A percentile compares a stretch with the other conserved stretches of the same genome.
Conservation (phyloP, 306 rosid genomes). For the Gastrolobium villosum region DNA sequence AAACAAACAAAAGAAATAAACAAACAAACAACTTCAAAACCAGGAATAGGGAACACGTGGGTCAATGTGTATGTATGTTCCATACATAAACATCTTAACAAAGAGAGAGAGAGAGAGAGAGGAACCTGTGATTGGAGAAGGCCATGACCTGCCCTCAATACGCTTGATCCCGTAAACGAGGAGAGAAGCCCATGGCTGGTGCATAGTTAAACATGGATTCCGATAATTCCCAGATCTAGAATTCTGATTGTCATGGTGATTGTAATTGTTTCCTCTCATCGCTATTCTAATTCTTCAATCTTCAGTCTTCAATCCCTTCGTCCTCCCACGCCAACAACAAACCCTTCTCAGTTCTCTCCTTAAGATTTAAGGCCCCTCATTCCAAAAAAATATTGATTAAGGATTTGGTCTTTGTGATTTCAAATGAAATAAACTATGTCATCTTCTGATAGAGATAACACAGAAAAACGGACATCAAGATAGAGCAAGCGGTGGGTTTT, state of each 20-base stretch:
- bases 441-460: no score
- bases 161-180: slow-evolving; percentile 92
- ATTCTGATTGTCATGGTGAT: no score
- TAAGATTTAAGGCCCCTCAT: no score
- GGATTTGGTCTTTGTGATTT: no score
- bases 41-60: not conserved
- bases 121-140: slow-evolving; percentile 85
- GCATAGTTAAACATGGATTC: slow-evolving; percentile 93
- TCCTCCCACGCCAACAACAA: no score
- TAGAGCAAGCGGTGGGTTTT: no score
- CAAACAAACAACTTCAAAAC: slow-evolving; percentile 3
- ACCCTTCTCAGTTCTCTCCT: no score
- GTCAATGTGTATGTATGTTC: not conserved
- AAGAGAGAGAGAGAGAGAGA: not conserved
- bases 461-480: no score
- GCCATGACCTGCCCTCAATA: slow-evolving; percentile 93
- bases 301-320: no score
- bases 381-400: no score
- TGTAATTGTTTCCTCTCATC: slow-evolving; percentile 41
- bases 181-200: slow-evolving; percentile 99
- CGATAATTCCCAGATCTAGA: slow-evolving; percentile 60
- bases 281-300: not conserved
- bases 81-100: not conserved
- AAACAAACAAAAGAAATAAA: slow-evolving; percentile 6
- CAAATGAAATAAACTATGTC: no score